phyloP scores from a whole-genome alignment of 257 asterid species.

The Rhazya stricta region DNA sequence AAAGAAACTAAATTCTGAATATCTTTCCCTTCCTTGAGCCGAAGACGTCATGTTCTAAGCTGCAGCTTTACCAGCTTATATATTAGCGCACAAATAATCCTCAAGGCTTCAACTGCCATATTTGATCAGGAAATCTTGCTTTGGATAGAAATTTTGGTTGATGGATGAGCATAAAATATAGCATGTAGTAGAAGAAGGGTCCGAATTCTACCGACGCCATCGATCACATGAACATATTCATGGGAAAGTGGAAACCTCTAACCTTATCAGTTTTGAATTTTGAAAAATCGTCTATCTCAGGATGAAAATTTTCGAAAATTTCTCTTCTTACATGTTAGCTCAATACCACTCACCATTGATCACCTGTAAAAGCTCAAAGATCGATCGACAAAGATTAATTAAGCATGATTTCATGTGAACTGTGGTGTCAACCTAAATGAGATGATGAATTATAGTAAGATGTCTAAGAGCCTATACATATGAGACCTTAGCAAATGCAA shows the following conservation, averaged over 20 bases:
- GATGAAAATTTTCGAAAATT: not conserved
- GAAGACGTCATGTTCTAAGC: not conserved
- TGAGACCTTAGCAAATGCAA: not conserved
- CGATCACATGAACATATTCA: not conserved
- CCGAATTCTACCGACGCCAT: not conserved
- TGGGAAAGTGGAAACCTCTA: not conserved
- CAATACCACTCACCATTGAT: not conserved
- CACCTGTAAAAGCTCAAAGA: conserved; percentile 5
- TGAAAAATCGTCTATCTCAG: not conserved
- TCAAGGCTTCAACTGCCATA: not conserved
- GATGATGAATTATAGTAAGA: not conserved
- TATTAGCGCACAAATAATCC: not conserved
- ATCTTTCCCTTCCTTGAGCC: not conserved
- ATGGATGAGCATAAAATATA: conserved; percentile 20
- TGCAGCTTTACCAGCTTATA: no score
- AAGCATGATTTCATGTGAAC: conserved; percentile 4
- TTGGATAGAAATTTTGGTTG: not conserved
- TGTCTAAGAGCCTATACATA: not conserved
- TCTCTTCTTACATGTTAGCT: not conserved
- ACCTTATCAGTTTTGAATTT: not conserved
- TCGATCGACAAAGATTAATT: not conserved
- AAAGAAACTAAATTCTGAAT: not conserved
- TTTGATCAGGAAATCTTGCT: not conserved
- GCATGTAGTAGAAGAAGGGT: not conserved
- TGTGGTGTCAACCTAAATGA: not conserved